Evolutionary conservation across 352 stramenopile genomes (phyloP).

Genomic region (Stramenopiles sp.): DNA sequence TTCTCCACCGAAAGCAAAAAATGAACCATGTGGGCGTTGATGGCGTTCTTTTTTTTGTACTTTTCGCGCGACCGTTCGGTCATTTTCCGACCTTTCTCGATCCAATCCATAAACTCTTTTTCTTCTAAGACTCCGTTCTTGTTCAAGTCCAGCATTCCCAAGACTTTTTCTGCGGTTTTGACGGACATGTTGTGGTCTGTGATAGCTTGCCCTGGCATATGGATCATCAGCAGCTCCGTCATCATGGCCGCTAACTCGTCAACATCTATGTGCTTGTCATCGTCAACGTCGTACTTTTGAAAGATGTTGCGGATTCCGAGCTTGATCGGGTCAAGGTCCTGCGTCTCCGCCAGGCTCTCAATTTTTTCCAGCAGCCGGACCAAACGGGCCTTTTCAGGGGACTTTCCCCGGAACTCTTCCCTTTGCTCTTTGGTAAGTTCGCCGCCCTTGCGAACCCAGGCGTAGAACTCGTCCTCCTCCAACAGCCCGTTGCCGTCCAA

Average conservation of each 20-base stretch:
- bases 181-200: neutral
- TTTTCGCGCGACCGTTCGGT: neutral
- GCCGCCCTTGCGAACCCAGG: neutral
- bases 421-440: neutral
- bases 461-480: neutral
- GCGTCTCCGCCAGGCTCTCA: neutral
- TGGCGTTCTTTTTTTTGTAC: neutral
- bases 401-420: neutral
- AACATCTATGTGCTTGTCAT: neutral
- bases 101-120: neutral
- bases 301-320: neutral
- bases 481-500: neutral
- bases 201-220: neutral
- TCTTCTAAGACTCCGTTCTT: neutral
- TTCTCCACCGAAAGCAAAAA: neutral
- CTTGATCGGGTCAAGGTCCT: neutral
- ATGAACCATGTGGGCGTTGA: neutral
- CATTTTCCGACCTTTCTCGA: neutral
- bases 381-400: neutral
- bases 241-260: neutral
- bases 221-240: neutral
- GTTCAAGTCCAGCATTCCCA: neutral
- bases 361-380: neutral
- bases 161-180: neutral
- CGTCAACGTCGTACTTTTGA: neutral